A percentile compares a stretch with the other conserved stretches of the same genome.
Evolutionary conservation across 148 eudicot species (phyloP).

Genomic region (Gaultheria prostrata): DNA sequence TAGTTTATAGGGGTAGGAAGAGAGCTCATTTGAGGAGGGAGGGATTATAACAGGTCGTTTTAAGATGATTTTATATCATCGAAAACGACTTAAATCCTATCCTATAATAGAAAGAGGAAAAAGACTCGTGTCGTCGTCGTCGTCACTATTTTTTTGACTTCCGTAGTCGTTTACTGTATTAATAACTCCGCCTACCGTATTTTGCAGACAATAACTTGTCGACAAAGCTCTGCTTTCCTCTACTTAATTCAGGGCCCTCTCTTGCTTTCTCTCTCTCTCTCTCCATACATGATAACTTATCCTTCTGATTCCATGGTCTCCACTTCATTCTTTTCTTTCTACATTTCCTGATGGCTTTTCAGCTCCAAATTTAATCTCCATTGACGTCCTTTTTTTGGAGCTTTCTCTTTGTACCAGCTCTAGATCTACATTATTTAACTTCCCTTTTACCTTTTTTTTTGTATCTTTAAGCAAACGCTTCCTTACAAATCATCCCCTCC

Average conservation of each 20-base stretch:
- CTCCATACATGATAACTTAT: neutral
- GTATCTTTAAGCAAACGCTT: neutral
- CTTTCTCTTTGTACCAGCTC: constrained; percentile 17
- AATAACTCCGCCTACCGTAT: no score
- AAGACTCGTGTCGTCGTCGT: no score
- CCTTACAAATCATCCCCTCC: neutral
- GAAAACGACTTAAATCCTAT: no score
- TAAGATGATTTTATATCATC: no score
- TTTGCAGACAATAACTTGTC: no score
- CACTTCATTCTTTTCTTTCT: neutral
- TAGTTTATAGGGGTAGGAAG: no score
- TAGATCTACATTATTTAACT: constrained; percentile 4
- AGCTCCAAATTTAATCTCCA: constrained; percentile 10
- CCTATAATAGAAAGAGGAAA: no score
- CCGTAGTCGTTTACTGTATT: no score
- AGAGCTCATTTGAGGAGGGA: no score
- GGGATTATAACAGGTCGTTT: no score
- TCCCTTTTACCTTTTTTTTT: neutral
- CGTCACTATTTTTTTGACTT: no score
- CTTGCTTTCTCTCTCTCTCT: neutral
- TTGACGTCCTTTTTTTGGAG: constrained; percentile 16
- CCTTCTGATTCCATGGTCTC: neutral
- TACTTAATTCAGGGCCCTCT: neutral
- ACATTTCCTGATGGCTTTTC: neutral
- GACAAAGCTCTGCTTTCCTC: no score